Evolutionary conservation across 805 yeast genomes (phyloP).

Genomic region (Lachancea quebecensis): DNA sequence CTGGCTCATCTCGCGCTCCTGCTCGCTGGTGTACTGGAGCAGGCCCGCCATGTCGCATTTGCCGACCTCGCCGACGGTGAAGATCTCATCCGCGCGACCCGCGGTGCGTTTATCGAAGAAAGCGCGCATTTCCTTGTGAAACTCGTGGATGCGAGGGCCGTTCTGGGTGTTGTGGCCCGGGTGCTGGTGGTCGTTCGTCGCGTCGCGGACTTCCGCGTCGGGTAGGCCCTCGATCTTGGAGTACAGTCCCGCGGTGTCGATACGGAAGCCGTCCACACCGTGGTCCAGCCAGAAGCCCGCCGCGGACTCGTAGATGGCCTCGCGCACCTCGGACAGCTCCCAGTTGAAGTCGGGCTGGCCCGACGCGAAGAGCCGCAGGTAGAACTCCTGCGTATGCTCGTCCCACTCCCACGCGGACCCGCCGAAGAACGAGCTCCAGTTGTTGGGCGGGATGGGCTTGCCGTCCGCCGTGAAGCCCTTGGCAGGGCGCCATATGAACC

Average conservation of each 20-base stretch:
- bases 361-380: constrained; percentile 45
- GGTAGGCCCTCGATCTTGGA: constrained; percentile 40
- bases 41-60: constrained; percentile 29
- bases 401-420: constrained; percentile 55
- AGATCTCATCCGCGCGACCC: constrained; percentile 35
- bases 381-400: constrained; percentile 47
- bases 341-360: constrained; percentile 57
- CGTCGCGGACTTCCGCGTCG: constrained; percentile 44
- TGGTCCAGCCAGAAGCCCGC: constrained; percentile 47
- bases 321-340: constrained; percentile 38
- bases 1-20: constrained; percentile 36
- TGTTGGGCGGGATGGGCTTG: constrained; percentile 47
- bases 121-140: constrained; percentile 44
- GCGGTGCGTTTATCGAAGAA: constrained; percentile 33
- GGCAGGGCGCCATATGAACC: constrained; percentile 42
- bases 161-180: constrained; percentile 30
- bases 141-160: constrained; percentile 55
- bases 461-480: constrained; percentile 43
- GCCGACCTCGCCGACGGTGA: constrained; percentile 51
- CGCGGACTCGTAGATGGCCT: constrained; percentile 39
- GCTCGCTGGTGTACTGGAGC: constrained; percentile 33
- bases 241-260: constrained; percentile 49
- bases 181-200: constrained; percentile 35
- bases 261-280: constrained; percentile 55
- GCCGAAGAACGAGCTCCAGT: constrained; percentile 47